A percentile compares a stretch with the other conserved stretches of the same genome.
phyloP scores from a whole-genome alignment of 116 monocot species.

The Posidonia oceanica region DNA sequence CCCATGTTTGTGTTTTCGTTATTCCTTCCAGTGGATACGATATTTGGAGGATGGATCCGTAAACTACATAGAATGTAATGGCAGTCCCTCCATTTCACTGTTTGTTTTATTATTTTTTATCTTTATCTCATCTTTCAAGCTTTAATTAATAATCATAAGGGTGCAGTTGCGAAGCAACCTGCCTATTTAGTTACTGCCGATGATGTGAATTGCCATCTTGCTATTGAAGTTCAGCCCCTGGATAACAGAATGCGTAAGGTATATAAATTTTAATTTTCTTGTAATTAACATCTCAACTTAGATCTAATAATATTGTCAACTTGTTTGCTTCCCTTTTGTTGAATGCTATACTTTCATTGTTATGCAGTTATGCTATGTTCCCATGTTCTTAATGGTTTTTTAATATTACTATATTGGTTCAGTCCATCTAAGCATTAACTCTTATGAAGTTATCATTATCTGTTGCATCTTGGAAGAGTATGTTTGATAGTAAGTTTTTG shows the following conservation, averaged over 20 bases:
- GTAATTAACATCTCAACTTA: not conserved
- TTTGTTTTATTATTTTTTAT: not conserved
- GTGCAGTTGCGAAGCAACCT: slow-evolving; percentile 77
- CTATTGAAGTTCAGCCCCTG: slow-evolving; percentile 91
- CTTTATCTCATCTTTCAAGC: not conserved
- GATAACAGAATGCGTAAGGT: slow-evolving; percentile 95
- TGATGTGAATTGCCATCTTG: slow-evolving; percentile 92
- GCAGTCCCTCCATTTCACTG: slow-evolving; percentile 9
- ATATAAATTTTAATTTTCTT: slow-evolving; percentile 3
- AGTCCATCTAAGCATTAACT: no score
- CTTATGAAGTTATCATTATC: no score
- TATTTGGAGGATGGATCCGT: slow-evolving; percentile 90
- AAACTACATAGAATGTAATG: slow-evolving; percentile 80
- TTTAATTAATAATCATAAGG: slow-evolving; percentile 5
- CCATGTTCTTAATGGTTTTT: no score
- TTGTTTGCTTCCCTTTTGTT: no score
- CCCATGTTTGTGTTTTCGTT: slow-evolving; percentile 1
- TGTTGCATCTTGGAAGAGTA: no score
- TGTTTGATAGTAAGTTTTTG: no score
- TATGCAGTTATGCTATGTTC: no score
- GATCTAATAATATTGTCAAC: not conserved
- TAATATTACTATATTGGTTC: no score
- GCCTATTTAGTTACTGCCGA: slow-evolving; percentile 94
- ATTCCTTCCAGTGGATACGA: slow-evolving; percentile 69
- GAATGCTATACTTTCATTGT: no score